Base-by-base conservation (phyloP, 164 flowering plant species). In the Umbilicus rupestris region DNA sequence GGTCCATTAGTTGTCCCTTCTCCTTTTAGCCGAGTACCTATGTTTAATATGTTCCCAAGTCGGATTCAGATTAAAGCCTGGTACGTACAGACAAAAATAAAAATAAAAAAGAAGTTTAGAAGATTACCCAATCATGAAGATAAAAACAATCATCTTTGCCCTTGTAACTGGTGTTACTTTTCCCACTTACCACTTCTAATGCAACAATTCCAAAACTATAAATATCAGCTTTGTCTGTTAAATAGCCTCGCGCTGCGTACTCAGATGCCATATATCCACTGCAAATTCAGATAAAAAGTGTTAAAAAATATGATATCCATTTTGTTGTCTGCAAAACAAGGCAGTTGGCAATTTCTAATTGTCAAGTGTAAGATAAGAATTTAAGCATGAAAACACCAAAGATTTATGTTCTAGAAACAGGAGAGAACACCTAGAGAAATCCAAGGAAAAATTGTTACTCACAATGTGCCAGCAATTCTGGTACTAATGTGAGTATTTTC, bases 401-500 rank as follows among this genome's bases (percentile, higher is more conserved):
- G n/a, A 55, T 55, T n/a, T n/a, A 22, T 29, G 60, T 28, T 28
- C 0, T 4, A 3, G 60, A 26, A 55, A 26, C 19, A 20, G 12
- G 9, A 26, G 17, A 29, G 17, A 3, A 28, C 24, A 7, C 8
- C 12, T 11, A 55, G 19, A 55, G 2, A 55, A 55, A 55, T 7
- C 3, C 11, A 26, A 29, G 29, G 7, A 60, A 7, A 26, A 60
- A 19, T n/a, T 16, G 3, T 1, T 37, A 39, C 65, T 63, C 42
- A 63, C 65, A n/a, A 12, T 35, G 65, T 63, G 37, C 65, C 65
- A 63, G 65, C 65, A 20, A 63, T 26, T 63, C 65, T 63, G 29
- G 65, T 63, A 31, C 46, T 63, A 7, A 63, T 63, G 46, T 63
- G 46, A 5, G 65, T 63, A 20, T 63, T 41, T 39, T 63, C 65